A percentile compares a stretch with the other conserved stretches of the same genome.
These are phyloP conservation scores for Ceratocystis smalleyi DNA, from an alignment of 2,329 filamentous ascomycete species.

Conservation along the genomic window DNA sequence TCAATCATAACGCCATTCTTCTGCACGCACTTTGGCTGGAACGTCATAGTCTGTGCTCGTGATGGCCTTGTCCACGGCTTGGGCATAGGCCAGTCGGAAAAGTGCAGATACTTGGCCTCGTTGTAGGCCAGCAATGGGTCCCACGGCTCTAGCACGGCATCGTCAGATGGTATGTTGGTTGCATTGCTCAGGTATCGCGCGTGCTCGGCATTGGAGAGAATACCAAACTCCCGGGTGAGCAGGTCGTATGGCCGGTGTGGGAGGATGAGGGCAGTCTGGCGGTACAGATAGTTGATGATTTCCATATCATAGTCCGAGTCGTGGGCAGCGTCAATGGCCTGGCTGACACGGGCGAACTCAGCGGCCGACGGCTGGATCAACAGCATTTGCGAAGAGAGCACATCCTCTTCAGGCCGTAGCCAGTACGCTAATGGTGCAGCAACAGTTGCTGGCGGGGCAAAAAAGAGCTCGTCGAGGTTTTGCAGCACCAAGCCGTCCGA, in stretches of 20 bases:
- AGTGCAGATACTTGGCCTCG: conserved; percentile 53
- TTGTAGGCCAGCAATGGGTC: conserved; percentile 36
- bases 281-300: conserved; percentile 47
- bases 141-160: conserved; percentile 35
- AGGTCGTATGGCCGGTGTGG: conserved; percentile 48
- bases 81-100: conserved; percentile 55
- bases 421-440: conserved; percentile 61
- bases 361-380: conserved; percentile 41
- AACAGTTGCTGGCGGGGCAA: conserved; percentile 42
- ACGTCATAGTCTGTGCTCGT: conserved; percentile 9
- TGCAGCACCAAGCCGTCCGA: conserved; percentile 49
- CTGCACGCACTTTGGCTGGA: conserved; percentile 26
- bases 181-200: conserved; percentile 28
- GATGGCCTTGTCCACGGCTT: conserved; percentile 35
- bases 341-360: conserved; percentile 31
- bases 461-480: conserved; percentile 55
- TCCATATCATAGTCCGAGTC: conserved; percentile 46
- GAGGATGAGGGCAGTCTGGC: conserved; percentile 41
- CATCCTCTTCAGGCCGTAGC: conserved; percentile 37
- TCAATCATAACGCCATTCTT: conserved; percentile 37
- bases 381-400: conserved; percentile 45
- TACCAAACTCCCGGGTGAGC: conserved; percentile 44
- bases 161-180: conserved; percentile 23
- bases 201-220: conserved; percentile 28
- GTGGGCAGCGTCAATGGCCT: conserved; percentile 19